Percentiles rank a stretch among this genome's conserved stretches.
phyloP scores from a whole-genome alignment of 1,284 basidiomycete species.

The Ceratobasidium sp. region DNA sequence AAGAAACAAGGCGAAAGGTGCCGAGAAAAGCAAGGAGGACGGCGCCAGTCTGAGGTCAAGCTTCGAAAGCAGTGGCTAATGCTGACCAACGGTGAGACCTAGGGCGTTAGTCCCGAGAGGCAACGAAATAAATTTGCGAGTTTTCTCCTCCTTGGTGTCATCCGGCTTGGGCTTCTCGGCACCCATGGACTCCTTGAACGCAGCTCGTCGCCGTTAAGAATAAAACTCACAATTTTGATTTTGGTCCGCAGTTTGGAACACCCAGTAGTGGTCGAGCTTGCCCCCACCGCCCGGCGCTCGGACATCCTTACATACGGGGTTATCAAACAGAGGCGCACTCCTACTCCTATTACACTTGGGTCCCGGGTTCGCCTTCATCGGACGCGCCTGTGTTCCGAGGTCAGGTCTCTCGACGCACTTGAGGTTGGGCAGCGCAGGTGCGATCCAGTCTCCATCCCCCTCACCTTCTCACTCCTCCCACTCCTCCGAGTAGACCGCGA shows the following conservation, averaged over 20 bases:
- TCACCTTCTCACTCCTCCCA: constrained; percentile 99
- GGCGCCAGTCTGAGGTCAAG: constrained; percentile 86
- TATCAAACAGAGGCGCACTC: constrained; percentile 93
- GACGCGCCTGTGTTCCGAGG: constrained; percentile 92
- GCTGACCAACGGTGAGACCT: constrained; percentile 80
- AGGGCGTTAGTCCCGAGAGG: constrained; percentile 82
- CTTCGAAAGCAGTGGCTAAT: constrained; percentile 77
- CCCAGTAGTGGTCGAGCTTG: constrained; percentile 95
- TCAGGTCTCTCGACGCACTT: constrained; percentile 91
- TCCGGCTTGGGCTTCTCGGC: constrained; percentile 57
- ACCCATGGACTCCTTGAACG: constrained; percentile 64
- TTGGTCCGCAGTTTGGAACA: constrained; percentile 87
- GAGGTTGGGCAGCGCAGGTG: constrained; percentile 90
- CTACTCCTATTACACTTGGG: constrained; percentile 99
- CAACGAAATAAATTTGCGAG: constrained; percentile 65
- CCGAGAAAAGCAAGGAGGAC: constrained; percentile 85
- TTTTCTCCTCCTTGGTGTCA: constrained; percentile 59
- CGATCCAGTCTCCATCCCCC: constrained; percentile 98
- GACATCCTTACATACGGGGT: constrained; percentile 97
- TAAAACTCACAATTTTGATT: constrained; percentile 77
- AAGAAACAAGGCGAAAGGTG: too few species aligned
- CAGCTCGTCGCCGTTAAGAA: not conserved
- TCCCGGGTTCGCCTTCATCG: constrained; percentile 88
- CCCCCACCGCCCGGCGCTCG: constrained; percentile 93
- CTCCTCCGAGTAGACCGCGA: constrained; percentile 95